Evolutionary conservation across 2,329 filamentous ascomycete genomes (phyloP).

Genomic region (Chaetomium globosum): DNA sequence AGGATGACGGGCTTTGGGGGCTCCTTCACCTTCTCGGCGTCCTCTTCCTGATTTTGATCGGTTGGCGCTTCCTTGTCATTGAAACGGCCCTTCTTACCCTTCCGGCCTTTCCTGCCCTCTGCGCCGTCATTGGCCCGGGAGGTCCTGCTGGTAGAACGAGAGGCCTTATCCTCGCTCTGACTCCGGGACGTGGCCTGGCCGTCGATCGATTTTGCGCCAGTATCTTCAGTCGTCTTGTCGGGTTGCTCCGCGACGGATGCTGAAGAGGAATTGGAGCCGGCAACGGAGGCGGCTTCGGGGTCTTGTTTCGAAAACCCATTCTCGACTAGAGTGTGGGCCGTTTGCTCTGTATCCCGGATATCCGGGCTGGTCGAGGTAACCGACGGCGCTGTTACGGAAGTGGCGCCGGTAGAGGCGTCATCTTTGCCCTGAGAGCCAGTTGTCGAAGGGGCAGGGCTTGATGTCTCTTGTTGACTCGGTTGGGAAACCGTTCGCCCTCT

Average conservation of each 20-base stretch:
- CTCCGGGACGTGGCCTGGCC: slow-evolving; percentile 22
- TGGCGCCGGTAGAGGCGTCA: slow-evolving; percentile 42
- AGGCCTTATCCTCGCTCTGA: slow-evolving; percentile 40
- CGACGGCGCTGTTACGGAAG: slow-evolving; percentile 44
- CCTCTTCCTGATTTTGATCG: slow-evolving; percentile 53
- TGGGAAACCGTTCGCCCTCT: slow-evolving; percentile 66
- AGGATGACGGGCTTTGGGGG: slow-evolving; percentile 63
- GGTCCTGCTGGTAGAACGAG: slow-evolving; percentile 63
- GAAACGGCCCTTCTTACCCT: slow-evolving; percentile 63
- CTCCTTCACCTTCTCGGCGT: slow-evolving; percentile 58
- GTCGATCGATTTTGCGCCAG: slow-evolving; percentile 30
- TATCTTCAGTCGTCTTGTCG: slow-evolving; percentile 28
- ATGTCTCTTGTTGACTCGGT: slow-evolving; percentile 43
- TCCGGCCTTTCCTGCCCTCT: slow-evolving; percentile 64
- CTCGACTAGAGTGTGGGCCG: slow-evolving; percentile 35
- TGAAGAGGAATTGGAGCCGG: slow-evolving; percentile 39
- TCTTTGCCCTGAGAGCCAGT: slow-evolving; percentile 43
- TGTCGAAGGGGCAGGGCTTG: slow-evolving; percentile 41
- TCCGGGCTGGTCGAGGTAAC: slow-evolving; percentile 45
- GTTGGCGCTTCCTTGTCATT: slow-evolving; percentile 58
- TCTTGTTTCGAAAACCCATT: slow-evolving; percentile 37
- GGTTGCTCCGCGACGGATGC: slow-evolving; percentile 44
- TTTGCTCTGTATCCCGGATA: slow-evolving; percentile 37
- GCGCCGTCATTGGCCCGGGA: slow-evolving; percentile 70
- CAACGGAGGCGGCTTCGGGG: slow-evolving; percentile 38